A percentile compares a stretch with the other conserved stretches of the same genome.
Evolutionary conservation across 306 rosid species (phyloP).

Genomic region (Amphicarpaea edgeworthii): DNA sequence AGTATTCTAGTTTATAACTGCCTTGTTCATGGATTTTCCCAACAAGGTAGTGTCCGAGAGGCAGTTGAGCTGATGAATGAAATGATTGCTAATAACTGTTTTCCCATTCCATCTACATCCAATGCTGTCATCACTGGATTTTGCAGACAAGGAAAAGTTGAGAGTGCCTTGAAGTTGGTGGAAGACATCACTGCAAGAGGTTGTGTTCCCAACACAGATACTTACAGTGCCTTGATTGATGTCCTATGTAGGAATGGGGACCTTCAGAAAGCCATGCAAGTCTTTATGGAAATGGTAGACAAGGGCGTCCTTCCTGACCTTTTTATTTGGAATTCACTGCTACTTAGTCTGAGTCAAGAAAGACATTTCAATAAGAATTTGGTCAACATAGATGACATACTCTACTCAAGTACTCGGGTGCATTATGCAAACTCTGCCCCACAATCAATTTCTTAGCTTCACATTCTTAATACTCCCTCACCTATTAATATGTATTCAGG

Average conservation of each 20-base stretch:
- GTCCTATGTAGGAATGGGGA: conserved; percentile 61
- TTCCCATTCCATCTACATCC: conserved; percentile 66
- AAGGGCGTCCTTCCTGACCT: conserved; percentile 62
- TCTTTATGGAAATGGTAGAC: conserved; percentile 61
- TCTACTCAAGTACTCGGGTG: conserved; percentile 33
- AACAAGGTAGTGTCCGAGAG: conserved; percentile 56
- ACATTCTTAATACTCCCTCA: neutral
- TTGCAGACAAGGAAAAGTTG: conserved; percentile 63
- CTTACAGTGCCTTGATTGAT: conserved; percentile 59
- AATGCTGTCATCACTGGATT: conserved; percentile 64
- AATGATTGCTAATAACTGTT: conserved; percentile 62
- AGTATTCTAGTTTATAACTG: conserved; percentile 63
- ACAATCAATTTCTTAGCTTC: conserved; percentile 6
- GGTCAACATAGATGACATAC: conserved; percentile 36
- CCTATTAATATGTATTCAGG: neutral
- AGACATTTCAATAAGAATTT: conserved; percentile 45
- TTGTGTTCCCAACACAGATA: conserved; percentile 54
- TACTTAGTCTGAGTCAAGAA: conserved; percentile 53
- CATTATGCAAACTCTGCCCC: conserved; percentile 23
- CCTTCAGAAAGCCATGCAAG: conserved; percentile 58
- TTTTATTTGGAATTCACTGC: conserved; percentile 61
- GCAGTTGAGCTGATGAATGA: conserved; percentile 72
- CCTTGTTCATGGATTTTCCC: conserved; percentile 61
- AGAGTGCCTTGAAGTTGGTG: conserved; percentile 61
- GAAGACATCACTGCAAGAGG: conserved; percentile 72